Evolutionary conservation across 2,329 filamentous ascomycete species (phyloP), one percentile per base, ranked within the genome.

Genomic region (Chrysosphaeria jannelii): DNA sequence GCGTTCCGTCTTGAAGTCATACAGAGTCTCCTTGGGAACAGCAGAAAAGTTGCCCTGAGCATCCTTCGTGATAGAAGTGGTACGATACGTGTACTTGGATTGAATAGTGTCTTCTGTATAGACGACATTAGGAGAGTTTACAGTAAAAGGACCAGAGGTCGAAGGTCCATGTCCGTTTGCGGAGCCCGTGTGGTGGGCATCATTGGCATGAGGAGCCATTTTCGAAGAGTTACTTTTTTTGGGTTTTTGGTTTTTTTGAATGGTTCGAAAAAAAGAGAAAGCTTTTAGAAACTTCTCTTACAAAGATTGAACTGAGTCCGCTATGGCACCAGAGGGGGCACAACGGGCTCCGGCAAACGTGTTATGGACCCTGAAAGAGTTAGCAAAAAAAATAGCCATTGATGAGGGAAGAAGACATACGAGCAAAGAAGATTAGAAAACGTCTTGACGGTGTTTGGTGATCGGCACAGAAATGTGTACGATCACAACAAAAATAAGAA

Each of bases 341-440:
- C 76, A 79, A 62, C 75, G 76, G 71, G 64, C 70, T 66, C 71
- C 70, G 61, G 81, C 79, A 67, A 78, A 89, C 58, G 78, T 74
- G 64, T 90, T 71, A 54, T 91, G 78, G 50, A 67, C 61, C 47
- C 79, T 90, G 45, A 3, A 10, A 12, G 24, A 10, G 23, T 27
- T 21, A 25, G 26, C 18, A 26, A 16, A 7, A n/a, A n/a, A 18
- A 18, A 7, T 18, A 7, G 16, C n/a, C 12, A 17, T 20, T 3
- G 12, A 15, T 21, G 13, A 23, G 17, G n/a, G 16, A 10, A 13
- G 9, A 21, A 4, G 10, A 43, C 76, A 47, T 61, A 90, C 79
- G 78, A 90, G 63, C 85, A 85, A 38, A 91, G 69, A 39, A 88
- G 70, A 54, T 89, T 91, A 58, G 78, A 81, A 69, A 90, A 91